A percentile compares a stretch with the other conserved stretches of the same genome.
These are phyloP conservation scores for Trichoderma cornu-damae DNA, from an alignment of 2,329 filamentous ascomycete genomes.

Conservation along the genomic window DNA sequence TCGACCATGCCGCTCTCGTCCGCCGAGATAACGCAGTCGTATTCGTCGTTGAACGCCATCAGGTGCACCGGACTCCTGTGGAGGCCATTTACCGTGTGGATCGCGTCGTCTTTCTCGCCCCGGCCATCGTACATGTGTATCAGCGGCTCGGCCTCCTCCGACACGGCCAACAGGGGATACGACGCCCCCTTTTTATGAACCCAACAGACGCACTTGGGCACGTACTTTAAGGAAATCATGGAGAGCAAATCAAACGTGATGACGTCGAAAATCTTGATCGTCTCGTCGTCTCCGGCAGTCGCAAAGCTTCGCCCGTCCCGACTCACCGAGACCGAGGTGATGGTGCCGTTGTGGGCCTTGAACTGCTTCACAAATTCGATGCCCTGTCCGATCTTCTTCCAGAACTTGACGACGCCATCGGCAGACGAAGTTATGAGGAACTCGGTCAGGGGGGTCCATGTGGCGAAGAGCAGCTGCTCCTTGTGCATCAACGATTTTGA, in stretches of 20 bases:
- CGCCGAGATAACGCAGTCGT: constrained; percentile 84
- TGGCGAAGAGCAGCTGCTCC: constrained; percentile 84
- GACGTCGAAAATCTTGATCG: constrained; percentile 74
- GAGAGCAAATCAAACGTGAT: constrained; percentile 83
- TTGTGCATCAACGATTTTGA: constrained; percentile 98
- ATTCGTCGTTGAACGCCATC: constrained; percentile 84
- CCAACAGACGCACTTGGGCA: constrained; percentile 82
- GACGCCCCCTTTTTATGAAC: constrained; percentile 85
- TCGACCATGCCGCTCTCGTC: constrained; percentile 93
- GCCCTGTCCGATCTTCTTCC: constrained; percentile 88
- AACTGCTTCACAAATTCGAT: constrained; percentile 99
- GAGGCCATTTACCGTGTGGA: constrained; percentile 74
- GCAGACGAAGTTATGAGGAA: constrained; percentile 91
- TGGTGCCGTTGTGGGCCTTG: constrained; percentile 80
- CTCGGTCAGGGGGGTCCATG: constrained; percentile 83
- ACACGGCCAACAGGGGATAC: constrained; percentile 77
- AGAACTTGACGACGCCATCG: constrained; percentile 98
- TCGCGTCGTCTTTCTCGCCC: constrained; percentile 68
- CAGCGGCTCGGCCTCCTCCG: constrained; percentile 64
- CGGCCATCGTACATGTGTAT: constrained; percentile 86
- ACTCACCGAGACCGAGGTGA: constrained; percentile 78
- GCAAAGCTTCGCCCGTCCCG: constrained; percentile 90
- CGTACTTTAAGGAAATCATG: constrained; percentile 72
- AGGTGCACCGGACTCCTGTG: constrained; percentile 76
- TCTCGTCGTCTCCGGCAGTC: constrained; percentile 73